Conservation (phyloP, 2,329 filamentous ascomycete species). For the Rhexocercosporidium sp. region DNA sequence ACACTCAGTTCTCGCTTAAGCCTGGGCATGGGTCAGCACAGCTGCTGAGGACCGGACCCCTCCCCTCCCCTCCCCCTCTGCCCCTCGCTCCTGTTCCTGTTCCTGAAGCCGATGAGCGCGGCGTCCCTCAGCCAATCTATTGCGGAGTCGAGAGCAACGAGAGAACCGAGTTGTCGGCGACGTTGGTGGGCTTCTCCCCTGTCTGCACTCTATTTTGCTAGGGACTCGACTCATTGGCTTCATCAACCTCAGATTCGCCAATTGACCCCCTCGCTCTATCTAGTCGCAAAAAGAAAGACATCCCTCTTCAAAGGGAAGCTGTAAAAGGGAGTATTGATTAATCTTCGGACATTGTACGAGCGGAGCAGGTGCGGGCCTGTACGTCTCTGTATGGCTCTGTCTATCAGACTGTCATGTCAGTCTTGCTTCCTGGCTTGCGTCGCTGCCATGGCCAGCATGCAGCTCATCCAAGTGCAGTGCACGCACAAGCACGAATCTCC, state of each 20-base stretch:
- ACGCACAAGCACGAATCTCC: background rate
- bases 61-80: background rate
- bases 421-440: background rate
- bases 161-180: constrained; percentile 9
- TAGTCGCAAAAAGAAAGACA: background rate
- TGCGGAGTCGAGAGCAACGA: background rate
- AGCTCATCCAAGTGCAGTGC: background rate
- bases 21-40: no score
- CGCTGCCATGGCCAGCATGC: constrained; percentile 10
- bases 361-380: no score
- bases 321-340: background rate
- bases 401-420: background rate
- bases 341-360: background rate
- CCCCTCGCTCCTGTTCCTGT: background rate
- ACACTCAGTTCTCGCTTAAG: background rate
- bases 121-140: background rate
- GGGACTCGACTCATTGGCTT: background rate
- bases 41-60: background rate
- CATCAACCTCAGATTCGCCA: constrained; percentile 5
- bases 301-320: background rate
- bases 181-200: constrained; percentile 6
- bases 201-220: background rate
- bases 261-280: constrained; percentile 2
- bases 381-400: background rate
- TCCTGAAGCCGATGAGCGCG: background rate